Evolutionary conservation across 805 yeast genomes (phyloP).

Genomic region (Novakomyces olei): DNA sequence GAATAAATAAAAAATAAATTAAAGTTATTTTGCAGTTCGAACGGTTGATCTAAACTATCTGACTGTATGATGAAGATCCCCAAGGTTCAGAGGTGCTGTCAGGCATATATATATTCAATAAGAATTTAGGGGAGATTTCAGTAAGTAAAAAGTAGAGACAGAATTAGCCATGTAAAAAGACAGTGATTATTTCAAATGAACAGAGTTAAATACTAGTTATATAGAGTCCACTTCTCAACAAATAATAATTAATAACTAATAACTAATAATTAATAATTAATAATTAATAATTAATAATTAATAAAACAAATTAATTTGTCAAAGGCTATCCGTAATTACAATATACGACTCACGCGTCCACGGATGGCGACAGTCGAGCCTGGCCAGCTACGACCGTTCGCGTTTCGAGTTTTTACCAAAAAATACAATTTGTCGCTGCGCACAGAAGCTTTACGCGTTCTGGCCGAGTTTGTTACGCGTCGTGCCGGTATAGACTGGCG

Average conservation of each 20-base stretch:
- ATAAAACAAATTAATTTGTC: neutral
- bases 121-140: too few species aligned
- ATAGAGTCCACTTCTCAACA: neutral
- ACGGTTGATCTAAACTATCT: too few species aligned
- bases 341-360: neutral
- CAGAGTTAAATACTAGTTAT: too few species aligned
- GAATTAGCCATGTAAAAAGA: too few species aligned
- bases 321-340: neutral
- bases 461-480: constrained; percentile 57
- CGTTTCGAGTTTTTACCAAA: constrained; percentile 72
- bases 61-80: too few species aligned
- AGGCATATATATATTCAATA: too few species aligned
- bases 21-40: too few species aligned
- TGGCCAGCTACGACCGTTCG: constrained; percentile 69
- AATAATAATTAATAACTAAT: neutral
- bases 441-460: constrained; percentile 51
- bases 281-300: neutral
- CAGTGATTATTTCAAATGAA: too few species aligned
- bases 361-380: constrained; percentile 23
- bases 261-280: neutral
- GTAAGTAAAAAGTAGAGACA: too few species aligned
- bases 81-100: too few species aligned
- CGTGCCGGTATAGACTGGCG: constrained; percentile 78
- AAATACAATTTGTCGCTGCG: constrained; percentile 81
- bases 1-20: too few species aligned